Conservation (phyloP, 306 rosid species). For the Dryas alaskensis region DNA sequence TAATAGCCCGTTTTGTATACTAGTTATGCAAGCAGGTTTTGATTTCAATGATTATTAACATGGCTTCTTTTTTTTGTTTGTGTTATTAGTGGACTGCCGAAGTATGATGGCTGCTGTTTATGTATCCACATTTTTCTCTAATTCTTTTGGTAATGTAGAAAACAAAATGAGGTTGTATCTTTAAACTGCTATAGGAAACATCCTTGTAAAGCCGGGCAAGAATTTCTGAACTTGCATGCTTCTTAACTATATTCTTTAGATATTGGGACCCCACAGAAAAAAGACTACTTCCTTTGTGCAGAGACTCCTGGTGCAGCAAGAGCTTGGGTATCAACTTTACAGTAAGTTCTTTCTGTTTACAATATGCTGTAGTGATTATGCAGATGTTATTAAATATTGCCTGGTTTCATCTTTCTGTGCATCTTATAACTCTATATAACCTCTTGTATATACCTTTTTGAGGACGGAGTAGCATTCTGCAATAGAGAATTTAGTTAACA, state of each 20-base stretch:
- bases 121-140: conserved; percentile 63
- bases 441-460: background rate
- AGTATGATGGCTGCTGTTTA: conserved; percentile 95
- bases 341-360: conserved; percentile 54
- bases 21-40: conserved; percentile 13
- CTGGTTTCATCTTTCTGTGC: conserved; percentile 1
- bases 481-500: background rate
- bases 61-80: conserved; percentile 13
- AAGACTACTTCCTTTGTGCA: conserved; percentile 95
- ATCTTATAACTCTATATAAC: conserved; percentile 5
- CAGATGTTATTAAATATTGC: background rate
- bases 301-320: conserved; percentile 98
- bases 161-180: background rate
- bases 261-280: conserved; percentile 95
- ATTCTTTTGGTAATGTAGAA: conserved; percentile 9
- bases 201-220: conserved; percentile 5
- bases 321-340: conserved; percentile 97
- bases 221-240: conserved; percentile 7
- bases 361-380: conserved; percentile 8
- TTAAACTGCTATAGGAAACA: background rate
- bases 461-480: background rate
- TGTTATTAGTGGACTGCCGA: conserved; percentile 70
- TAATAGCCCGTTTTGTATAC: conserved; percentile 7
- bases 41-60: conserved; percentile 19
- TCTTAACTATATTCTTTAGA: conserved; percentile 59